Conservation (phyloP, 495 filamentous ascomycete genomes). For the Rusavskia elegans region DNA sequence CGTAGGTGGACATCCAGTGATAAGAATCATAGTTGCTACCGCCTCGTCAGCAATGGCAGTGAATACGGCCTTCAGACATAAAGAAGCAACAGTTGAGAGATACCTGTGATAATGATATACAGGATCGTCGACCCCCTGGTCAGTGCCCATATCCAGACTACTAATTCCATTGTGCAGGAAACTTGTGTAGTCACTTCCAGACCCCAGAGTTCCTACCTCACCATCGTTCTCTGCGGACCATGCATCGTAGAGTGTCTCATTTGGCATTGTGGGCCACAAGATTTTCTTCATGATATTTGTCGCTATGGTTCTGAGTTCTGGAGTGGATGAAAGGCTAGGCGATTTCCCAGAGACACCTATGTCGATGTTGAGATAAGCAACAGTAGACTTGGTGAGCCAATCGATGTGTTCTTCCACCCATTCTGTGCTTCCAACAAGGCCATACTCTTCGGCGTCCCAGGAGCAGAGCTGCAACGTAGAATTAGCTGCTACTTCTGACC, state of each 20-base stretch:
- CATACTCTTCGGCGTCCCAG: slow-evolving; percentile 68
- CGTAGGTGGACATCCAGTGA: slow-evolving; percentile 56
- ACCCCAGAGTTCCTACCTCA: slow-evolving; percentile 48
- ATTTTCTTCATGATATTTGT: slow-evolving; percentile 55
- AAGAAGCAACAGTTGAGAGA: not conserved
- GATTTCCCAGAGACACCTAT: slow-evolving; percentile 35
- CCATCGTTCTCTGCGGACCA: slow-evolving; percentile 43
- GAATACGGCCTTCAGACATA: not conserved
- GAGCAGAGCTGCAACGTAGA: slow-evolving; percentile 31
- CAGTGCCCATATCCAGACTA: slow-evolving; percentile 48
- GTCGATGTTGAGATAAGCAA: slow-evolving; percentile 63
- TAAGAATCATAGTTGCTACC: slow-evolving; percentile 58
- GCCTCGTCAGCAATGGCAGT: not conserved
- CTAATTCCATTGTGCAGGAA: slow-evolving; percentile 60
- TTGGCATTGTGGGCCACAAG: slow-evolving; percentile 60
- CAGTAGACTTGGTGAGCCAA: slow-evolving; percentile 60
- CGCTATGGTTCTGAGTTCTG: not conserved
- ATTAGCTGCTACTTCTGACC: not conserved
- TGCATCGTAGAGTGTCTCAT: slow-evolving; percentile 51
- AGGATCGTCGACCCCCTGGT: slow-evolving; percentile 22
- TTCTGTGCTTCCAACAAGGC: slow-evolving; percentile 55
- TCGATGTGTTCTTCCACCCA: slow-evolving; percentile 75
- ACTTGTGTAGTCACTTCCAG: slow-evolving; percentile 58
- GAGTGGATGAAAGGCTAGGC: slow-evolving; percentile 1
- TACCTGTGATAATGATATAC: slow-evolving; percentile 63